A percentile compares a stretch with the other conserved stretches of the same genome.
These are phyloP conservation scores for Lentinula detonsa DNA, from an alignment of 768 basidiomycete genomes.

Conservation along the genomic window DNA sequence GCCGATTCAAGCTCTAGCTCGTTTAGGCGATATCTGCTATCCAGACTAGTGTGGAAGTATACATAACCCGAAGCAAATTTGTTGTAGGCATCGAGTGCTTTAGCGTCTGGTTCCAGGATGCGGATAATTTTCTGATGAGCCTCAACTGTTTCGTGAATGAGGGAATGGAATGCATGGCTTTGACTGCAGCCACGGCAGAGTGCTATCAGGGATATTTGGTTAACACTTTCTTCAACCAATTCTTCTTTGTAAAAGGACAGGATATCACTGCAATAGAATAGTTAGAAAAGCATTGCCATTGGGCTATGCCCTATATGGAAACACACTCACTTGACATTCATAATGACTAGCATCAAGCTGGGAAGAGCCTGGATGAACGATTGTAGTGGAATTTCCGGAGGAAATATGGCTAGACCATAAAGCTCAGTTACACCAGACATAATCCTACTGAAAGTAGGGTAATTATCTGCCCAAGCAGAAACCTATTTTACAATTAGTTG, in stretches of 20 bases:
- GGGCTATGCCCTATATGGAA: not conserved
- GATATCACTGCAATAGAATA: conserved; percentile 23
- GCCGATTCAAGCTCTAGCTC: not conserved
- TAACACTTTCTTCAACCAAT: conserved; percentile 23
- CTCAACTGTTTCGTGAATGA: conserved; percentile 20
- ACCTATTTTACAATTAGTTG: not conserved
- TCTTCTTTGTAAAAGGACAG: conserved; percentile 39
- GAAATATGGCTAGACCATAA: conserved; percentile 30
- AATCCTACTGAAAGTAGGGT: conserved; percentile 16
- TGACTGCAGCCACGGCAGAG: conserved; percentile 17
- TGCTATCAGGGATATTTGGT: conserved; percentile 19
- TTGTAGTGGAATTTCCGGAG: conserved; percentile 20
- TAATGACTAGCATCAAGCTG: conserved; percentile 24
- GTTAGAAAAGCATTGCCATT: no score
- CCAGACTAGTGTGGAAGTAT: conserved; percentile 10
- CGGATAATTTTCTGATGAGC: conserved; percentile 17
- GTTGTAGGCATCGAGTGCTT: conserved; percentile 14
- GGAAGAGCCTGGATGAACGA: conserved; percentile 32
- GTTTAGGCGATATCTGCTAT: not conserved
- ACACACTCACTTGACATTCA: conserved; percentile 29
- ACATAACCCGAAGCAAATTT: conserved; percentile 14
- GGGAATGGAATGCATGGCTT: conserved; percentile 15
- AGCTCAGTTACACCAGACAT: conserved; percentile 30
- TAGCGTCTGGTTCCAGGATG: conserved; percentile 15
- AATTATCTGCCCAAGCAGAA: conserved; percentile 10